Conservation (phyloP, 164 flowering plant genomes). For the Dillenia suffruticosa region DNA sequence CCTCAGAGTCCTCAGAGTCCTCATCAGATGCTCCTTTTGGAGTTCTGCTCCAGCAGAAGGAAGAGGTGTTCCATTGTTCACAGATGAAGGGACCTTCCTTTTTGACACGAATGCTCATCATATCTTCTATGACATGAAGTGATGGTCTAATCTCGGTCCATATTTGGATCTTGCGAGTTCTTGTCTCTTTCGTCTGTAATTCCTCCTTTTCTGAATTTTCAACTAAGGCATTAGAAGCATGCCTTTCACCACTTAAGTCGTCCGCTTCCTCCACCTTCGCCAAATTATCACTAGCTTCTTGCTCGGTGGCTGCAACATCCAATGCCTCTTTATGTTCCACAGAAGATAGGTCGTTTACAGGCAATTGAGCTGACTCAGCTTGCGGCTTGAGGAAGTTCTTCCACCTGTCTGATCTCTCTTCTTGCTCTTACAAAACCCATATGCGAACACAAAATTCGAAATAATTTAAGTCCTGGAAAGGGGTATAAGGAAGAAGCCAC, state of each 20-base stretch:
- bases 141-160: slow-evolving; percentile 86
- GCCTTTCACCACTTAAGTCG: slow-evolving; percentile 13
- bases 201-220: slow-evolving; percentile 32
- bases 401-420: slow-evolving; percentile 96
- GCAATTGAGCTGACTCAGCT: slow-evolving; percentile 45
- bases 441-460: background rate
- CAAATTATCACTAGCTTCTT: slow-evolving; percentile 16
- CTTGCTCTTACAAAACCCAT: slow-evolving; percentile 82
- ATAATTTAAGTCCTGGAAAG: no score
- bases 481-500: background rate
- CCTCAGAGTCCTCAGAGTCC: slow-evolving; percentile 94
- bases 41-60: slow-evolving; percentile 23
- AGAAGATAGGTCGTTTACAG: slow-evolving; percentile 28
- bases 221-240: slow-evolving; percentile 19
- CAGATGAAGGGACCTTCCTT: slow-evolving; percentile 33
- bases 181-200: slow-evolving; percentile 17
- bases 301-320: slow-evolving; percentile 19
- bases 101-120: slow-evolving; percentile 86
- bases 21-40: slow-evolving; percentile 24
- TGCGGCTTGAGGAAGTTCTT: slow-evolving; percentile 59
- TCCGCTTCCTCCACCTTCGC: slow-evolving; percentile 30
- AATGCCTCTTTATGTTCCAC: slow-evolving; percentile 18
- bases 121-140: slow-evolving; percentile 62
- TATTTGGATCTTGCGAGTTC: slow-evolving; percentile 35
- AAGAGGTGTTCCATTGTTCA: slow-evolving; percentile 35